Percentiles rank a stretch among this genome's conserved stretches.
Conservation (phyloP, 352 stramenopile genomes). For the Phytophthora europaea region DNA sequence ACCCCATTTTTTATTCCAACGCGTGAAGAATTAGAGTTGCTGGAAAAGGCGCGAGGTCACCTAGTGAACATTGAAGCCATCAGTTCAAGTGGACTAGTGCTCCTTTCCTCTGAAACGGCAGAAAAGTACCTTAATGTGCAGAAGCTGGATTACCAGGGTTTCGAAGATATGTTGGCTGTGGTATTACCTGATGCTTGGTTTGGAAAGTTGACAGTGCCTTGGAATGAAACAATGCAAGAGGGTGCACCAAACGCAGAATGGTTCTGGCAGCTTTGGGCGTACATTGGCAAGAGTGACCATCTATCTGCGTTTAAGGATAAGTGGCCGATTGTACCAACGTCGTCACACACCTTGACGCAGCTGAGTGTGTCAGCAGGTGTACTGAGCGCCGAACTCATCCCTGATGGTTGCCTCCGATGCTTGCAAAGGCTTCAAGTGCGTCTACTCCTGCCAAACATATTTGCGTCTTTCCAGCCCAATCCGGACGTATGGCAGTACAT, state of each 20-base stretch:
- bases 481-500: conserved; percentile 79
- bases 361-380: conserved; percentile 59
- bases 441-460: conserved; percentile 65
- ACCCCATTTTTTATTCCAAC: conserved; percentile 57
- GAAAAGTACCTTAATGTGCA: conserved; percentile 57
- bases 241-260: conserved; percentile 50
- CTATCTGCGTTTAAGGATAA: conserved; percentile 63
- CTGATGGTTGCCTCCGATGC: conserved; percentile 46
- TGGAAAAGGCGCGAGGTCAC: conserved; percentile 42
- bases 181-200: conserved; percentile 65
- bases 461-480: conserved; percentile 61
- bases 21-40: conserved; percentile 52
- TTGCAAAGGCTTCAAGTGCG: conserved; percentile 63
- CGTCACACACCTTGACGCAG: conserved; percentile 45
- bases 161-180: conserved; percentile 63
- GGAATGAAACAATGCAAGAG: conserved; percentile 14
- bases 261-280: conserved; percentile 73
- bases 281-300: conserved; percentile 58
- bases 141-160: conserved; percentile 55
- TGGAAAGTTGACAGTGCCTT: conserved; percentile 39
- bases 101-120: conserved; percentile 48
- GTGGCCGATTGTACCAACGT: conserved; percentile 78
- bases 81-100: conserved; percentile 25
- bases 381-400: conserved; percentile 64
- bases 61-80: conserved; percentile 61